Evolutionary conservation across 768 basidiomycete species (phyloP), one percentile per base, ranked within the genome.

Genomic region (Collybiopsis confluens): DNA sequence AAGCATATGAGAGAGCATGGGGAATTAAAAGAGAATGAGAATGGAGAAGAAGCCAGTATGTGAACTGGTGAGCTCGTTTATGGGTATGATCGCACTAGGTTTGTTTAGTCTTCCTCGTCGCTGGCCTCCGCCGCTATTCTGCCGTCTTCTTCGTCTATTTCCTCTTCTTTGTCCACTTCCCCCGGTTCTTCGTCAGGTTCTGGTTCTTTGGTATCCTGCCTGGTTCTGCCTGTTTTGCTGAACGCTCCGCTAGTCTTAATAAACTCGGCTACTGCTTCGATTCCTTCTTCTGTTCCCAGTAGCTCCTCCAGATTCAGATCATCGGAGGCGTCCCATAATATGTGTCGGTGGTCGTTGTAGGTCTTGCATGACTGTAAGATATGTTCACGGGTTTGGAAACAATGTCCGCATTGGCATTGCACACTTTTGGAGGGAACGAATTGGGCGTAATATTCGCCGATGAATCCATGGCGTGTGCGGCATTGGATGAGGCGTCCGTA

Each of bases 241-340:
- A 59, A 61, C n/a, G 59, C 55, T 30, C 53, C 57, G 33, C 48
- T 33, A 8, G 23, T 54, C 27, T 51, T 8, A 16, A 60, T 20
- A 59, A 56, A 60, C 21, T 58, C 42, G 2, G 48, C 48, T 5
- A 60, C 30, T 11, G 59, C 55, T 21, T 23, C 23, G 4, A 61
- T 57, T 13, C 60, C 60, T 18, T 61, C 49, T 27, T 42, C 36
- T 11, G 50, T 58, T n/a, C 59, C 56, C 16, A 61, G 53, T 10
- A 61, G 45, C 16, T 45, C 48, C 6, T 46, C 23, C 16, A 61
- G 20, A 24, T 24, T 15, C 11, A 61, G 16, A 9, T 50, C 26
- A 7, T 24, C 30, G 1, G 52, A 49, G 27, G 16, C 44, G 4
- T 50, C 52, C 16, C 44, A 24, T 3, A 61, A 58, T 4, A 45